Percentiles rank a stretch among this genome's conserved stretches.
These are phyloP conservation scores for Penicillium angulare DNA, from an alignment of 495 filamentous ascomycete genomes.

Conservation along the genomic window DNA sequence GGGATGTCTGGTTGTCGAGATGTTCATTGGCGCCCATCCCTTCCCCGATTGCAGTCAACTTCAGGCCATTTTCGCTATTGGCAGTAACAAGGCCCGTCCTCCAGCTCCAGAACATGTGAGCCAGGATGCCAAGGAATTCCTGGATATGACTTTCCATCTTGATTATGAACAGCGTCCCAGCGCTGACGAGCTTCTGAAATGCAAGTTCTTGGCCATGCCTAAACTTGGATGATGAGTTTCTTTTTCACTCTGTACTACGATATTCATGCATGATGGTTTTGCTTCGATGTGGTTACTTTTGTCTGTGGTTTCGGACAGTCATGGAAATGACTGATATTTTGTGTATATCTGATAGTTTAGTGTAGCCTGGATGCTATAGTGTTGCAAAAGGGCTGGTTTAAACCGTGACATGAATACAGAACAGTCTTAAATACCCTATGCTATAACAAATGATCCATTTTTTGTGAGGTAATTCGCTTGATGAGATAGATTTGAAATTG, in stretches of 20 bases:
- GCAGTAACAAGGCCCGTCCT: slow-evolving; percentile 78
- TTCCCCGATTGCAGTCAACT: slow-evolving; percentile 97
- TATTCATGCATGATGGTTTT: slow-evolving; percentile 9
- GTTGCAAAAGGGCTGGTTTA: no score
- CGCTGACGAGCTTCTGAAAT: slow-evolving; percentile 83
- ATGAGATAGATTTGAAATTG: slow-evolving; percentile 12
- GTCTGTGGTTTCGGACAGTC: background rate
- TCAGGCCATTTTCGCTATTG: slow-evolving; percentile 98
- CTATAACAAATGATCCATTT: no score
- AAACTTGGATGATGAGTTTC: slow-evolving; percentile 7
- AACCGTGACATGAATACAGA: no score
- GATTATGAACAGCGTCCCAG: slow-evolving; percentile 89
- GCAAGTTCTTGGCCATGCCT: slow-evolving; percentile 71
- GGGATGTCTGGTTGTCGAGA: slow-evolving; percentile 95
- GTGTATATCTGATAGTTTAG: background rate
- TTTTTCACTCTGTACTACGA: slow-evolving; percentile 16
- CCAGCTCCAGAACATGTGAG: slow-evolving; percentile 87
- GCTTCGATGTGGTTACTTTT: background rate
- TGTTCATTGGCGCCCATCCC: slow-evolving; percentile 96
- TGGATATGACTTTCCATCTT: slow-evolving; percentile 88
- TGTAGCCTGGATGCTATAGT: no score
- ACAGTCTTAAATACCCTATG: no score
- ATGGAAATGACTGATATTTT: background rate
- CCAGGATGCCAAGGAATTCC: slow-evolving; percentile 79
- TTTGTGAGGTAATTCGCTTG: slow-evolving; percentile 15